A percentile compares a stretch with the other conserved stretches of the same genome.
Evolutionary conservation across 108 stramenopile species (phyloP).

Genomic region (Fistulifera solaris): DNA sequence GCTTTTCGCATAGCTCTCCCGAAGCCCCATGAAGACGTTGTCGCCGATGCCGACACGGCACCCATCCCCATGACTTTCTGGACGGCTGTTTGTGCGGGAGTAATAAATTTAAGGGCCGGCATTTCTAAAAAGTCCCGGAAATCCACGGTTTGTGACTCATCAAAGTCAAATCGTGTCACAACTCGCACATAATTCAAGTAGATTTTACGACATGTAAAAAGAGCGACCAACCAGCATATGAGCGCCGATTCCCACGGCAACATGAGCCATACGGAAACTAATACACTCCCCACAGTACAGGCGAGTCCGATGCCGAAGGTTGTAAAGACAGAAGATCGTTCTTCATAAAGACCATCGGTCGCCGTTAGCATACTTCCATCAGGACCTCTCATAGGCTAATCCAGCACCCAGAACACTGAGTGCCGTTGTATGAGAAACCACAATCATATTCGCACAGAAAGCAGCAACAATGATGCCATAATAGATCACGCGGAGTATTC

Average conservation of each 20-base stretch:
- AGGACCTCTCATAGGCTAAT: conserved; percentile 77
- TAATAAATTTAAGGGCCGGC: conserved; percentile 27
- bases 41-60: no score
- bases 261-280: conserved; percentile 52
- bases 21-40: no score
- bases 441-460: conserved; percentile 81
- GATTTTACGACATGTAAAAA: conserved; percentile 46
- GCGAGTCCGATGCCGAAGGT: conserved; percentile 68
- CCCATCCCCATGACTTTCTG: no score
- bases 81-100: conserved; percentile 1
- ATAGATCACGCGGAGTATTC: conserved; percentile 62
- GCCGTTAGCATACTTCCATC: conserved; percentile 89
- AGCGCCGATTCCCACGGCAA: conserved; percentile 70
- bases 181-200: conserved; percentile 56
- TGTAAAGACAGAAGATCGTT: conserved; percentile 55
- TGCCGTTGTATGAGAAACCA: conserved; percentile 74
- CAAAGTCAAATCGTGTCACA: conserved; percentile 56
- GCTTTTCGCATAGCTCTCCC: no score
- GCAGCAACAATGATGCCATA: conserved; percentile 68
- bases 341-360: conserved; percentile 82
- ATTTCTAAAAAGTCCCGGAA: conserved; percentile 76
- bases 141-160: conserved; percentile 78
- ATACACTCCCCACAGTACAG: conserved; percentile 25
- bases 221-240: conserved; percentile 41
- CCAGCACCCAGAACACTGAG: conserved; percentile 75